Conservation (phyloP, 495 filamentous ascomycete species). For the Aspergillus steynii region DNA sequence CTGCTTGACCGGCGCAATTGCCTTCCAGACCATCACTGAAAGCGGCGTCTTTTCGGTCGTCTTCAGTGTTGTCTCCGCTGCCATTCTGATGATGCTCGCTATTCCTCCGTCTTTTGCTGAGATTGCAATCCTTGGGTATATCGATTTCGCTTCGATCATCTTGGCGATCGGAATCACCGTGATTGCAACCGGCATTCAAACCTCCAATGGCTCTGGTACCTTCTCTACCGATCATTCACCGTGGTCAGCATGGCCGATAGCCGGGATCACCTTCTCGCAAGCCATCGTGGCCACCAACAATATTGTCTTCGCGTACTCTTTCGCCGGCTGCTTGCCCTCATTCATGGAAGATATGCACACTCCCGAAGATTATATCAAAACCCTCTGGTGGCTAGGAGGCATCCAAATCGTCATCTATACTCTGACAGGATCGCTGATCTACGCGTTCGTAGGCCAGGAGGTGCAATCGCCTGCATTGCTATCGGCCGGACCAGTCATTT, state of each 20-base stretch:
- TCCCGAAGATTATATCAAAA: conserved; percentile 60
- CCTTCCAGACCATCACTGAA: conserved; percentile 59
- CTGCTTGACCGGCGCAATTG: conserved; percentile 68
- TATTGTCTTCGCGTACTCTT: conserved; percentile 66
- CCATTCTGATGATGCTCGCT: conserved; percentile 59
- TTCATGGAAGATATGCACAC: conserved; percentile 77
- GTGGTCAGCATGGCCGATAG: conserved; percentile 37
- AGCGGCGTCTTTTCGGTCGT: conserved; percentile 61
- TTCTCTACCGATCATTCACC: conserved; percentile 19
- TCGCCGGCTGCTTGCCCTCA: conserved; percentile 63
- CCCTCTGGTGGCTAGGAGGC: conserved; percentile 57
- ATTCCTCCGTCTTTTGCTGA: conserved; percentile 56
- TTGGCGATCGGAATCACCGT: conserved; percentile 68
- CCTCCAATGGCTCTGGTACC: conserved; percentile 21
- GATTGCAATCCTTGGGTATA: conserved; percentile 59
- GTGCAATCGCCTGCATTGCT: conserved; percentile 68
- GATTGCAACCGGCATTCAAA: conserved; percentile 57
- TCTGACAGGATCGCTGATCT: conserved; percentile 64
- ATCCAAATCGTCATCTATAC: conserved; percentile 67
- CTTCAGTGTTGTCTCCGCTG: conserved; percentile 60
- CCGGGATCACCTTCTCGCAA: conserved; percentile 27
- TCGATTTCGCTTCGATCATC: conserved; percentile 65
- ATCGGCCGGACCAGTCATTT: conserved; percentile 56
- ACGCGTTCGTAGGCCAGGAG: conserved; percentile 63
- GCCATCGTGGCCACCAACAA: conserved; percentile 63